These are phyloP conservation scores for Camellia sinensis DNA, from an alignment of 148 eudicot species.

Conservation along the genomic window DNA sequence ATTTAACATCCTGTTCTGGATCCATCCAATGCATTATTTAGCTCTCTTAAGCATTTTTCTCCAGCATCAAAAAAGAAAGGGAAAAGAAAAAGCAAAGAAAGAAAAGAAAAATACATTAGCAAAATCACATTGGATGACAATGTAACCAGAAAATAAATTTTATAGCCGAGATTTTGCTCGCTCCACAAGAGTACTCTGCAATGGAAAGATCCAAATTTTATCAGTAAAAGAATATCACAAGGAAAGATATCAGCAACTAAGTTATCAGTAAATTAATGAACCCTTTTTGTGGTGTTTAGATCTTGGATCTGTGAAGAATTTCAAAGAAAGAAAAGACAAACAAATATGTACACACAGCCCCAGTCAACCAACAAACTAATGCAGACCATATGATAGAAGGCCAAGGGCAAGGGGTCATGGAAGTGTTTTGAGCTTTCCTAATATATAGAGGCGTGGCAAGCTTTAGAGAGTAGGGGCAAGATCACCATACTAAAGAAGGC, in stretches of 20 bases:
- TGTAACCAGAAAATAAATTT: constrained; percentile 11
- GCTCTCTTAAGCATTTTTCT: not conserved
- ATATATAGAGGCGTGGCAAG: too few species aligned
- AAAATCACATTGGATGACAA: not conserved
- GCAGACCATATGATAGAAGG: too few species aligned
- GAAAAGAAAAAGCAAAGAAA: not conserved
- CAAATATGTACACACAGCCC: too few species aligned
- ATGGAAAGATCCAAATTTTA: not conserved
- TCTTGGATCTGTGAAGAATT: too few species aligned
- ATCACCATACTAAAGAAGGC: not conserved
- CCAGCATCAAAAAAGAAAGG: not conserved
- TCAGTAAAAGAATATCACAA: too few species aligned
- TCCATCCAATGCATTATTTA: constrained; percentile 2
- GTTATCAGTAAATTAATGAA: not conserved
- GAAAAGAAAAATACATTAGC: not conserved
- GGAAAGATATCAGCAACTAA: not conserved
- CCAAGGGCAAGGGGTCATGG: too few species aligned
- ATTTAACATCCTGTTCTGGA: not conserved
- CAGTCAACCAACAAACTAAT: too few species aligned
- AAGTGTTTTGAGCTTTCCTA: too few species aligned
- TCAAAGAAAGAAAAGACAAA: too few species aligned
- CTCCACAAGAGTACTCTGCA: constrained; percentile 45
- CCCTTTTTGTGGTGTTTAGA: too few species aligned
- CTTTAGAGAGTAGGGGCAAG: not conserved
- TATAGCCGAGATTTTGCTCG: constrained; percentile 51